Percentiles rank a stretch among this genome's conserved stretches.
phyloP scores from a whole-genome alignment of 1,284 basidiomycete genomes.

The Ustilago loliicola region DNA sequence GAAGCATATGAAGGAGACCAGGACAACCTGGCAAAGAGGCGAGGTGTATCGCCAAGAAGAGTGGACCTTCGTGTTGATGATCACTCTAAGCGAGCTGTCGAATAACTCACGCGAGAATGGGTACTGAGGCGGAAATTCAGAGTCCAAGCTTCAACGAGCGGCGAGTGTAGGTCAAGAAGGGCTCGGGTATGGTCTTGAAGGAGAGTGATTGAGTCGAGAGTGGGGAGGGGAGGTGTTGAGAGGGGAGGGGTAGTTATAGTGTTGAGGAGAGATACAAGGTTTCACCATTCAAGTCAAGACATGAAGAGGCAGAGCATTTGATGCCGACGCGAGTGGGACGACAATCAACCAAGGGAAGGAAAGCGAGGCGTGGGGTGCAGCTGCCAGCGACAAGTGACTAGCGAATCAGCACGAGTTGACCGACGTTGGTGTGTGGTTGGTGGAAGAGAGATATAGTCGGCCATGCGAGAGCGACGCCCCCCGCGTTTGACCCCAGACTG shows the following conservation, averaged over 20 bases:
- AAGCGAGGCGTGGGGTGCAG: constrained; percentile 23
- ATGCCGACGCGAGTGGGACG: neutral
- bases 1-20: constrained; percentile 43
- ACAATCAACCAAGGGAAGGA: constrained; percentile 7
- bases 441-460: constrained; percentile 5
- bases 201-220: neutral
- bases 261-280: constrained; percentile 6
- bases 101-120: neutral
- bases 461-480: neutral
- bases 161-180: neutral
- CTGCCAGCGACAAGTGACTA: neutral
- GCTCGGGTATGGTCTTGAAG: neutral
- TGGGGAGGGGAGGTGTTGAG: neutral
- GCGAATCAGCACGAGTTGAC: neutral
- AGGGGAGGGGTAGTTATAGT: constrained; percentile 24
- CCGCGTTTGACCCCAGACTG: neutral
- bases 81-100: neutral
- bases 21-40: constrained; percentile 36
- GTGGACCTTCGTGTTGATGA: constrained; percentile 27
- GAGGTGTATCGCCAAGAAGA: constrained; percentile 44
- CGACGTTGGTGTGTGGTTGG: neutral
- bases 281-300: neutral
- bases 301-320: neutral
- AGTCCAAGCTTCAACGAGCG: neutral
- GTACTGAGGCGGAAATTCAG: neutral